Percentiles rank a stretch among this genome's conserved stretches.
These are phyloP conservation scores for Fusarium clavum DNA, from an alignment of 2,329 filamentous ascomycete genomes.

Conservation along the genomic window DNA sequence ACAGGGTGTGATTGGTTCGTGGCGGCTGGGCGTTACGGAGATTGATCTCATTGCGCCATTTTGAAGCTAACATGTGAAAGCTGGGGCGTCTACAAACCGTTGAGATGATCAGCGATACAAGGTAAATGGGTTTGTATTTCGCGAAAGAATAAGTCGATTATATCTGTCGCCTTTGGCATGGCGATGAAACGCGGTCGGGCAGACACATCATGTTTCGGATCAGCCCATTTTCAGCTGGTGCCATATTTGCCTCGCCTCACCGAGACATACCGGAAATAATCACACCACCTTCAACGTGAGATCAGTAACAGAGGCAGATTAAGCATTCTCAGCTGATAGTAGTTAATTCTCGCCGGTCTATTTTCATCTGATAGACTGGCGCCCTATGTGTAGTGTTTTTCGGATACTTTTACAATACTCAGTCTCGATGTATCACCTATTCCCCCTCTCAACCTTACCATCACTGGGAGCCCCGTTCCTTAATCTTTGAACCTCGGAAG, in stretches of 20 bases:
- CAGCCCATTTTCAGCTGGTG: neutral
- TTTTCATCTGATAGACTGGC: no score
- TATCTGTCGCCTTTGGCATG: neutral
- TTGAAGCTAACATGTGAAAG: neutral
- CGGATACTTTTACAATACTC: no score
- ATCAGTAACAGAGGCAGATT: neutral
- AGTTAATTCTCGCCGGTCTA: no score
- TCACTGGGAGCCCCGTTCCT: no score
- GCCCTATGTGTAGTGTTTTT: no score
- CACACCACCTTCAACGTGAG: neutral
- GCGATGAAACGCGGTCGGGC: neutral
- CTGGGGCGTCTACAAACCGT: neutral
- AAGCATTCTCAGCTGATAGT: neutral
- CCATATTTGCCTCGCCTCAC: neutral
- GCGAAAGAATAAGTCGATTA: neutral
- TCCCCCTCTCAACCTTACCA: no score
- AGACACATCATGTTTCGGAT: neutral
- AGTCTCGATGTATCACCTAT: no score
- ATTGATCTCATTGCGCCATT: neutral
- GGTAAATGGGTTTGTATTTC: neutral
- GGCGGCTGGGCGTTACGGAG: neutral
- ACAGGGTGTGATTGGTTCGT: constrained; percentile 11
- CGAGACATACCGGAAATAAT: neutral
- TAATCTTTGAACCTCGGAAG: neutral
- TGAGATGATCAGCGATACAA: neutral